Evolutionary conservation across 2,329 filamentous ascomycete species (phyloP).

Genomic region (Blumeria hordei): DNA sequence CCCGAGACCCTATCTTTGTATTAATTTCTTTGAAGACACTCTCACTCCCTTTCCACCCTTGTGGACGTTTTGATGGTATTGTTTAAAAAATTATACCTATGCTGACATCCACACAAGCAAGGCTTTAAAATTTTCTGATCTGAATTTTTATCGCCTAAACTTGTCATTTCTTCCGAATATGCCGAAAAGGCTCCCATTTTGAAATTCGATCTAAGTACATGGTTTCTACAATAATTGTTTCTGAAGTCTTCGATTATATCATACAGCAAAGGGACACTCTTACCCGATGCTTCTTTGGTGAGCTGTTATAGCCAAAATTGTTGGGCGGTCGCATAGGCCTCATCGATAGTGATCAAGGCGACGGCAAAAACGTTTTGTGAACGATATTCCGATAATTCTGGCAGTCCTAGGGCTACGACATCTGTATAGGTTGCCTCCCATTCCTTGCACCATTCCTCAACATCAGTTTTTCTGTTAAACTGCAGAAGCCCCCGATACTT

Average conservation of each 20-base stretch:
- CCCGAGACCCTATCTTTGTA: no score
- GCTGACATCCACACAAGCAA: no score
- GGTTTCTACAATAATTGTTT: neutral
- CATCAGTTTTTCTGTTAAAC: no score
- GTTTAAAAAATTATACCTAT: no score
- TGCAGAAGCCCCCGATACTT: neutral
- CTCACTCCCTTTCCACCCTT: no score
- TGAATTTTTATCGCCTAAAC: no score
- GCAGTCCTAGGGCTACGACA: neutral
- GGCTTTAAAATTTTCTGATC: no score
- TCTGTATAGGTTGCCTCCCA: neutral
- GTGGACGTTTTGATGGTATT: no score
- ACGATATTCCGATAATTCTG: neutral
- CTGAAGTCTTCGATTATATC: neutral
- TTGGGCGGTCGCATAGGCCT: neutral
- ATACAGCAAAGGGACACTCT: neutral
- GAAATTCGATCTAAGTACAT: neutral
- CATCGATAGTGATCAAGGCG: neutral
- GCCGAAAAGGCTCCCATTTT: no score
- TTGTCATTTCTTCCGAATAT: no score
- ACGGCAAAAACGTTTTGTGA: neutral
- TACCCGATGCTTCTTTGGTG: neutral
- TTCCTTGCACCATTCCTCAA: neutral
- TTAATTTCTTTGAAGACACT: no score
- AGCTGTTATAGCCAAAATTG: no score